Evolutionary conservation across 2,329 filamentous ascomycete species (phyloP).

Genomic region (Aspergillus ustus): DNA sequence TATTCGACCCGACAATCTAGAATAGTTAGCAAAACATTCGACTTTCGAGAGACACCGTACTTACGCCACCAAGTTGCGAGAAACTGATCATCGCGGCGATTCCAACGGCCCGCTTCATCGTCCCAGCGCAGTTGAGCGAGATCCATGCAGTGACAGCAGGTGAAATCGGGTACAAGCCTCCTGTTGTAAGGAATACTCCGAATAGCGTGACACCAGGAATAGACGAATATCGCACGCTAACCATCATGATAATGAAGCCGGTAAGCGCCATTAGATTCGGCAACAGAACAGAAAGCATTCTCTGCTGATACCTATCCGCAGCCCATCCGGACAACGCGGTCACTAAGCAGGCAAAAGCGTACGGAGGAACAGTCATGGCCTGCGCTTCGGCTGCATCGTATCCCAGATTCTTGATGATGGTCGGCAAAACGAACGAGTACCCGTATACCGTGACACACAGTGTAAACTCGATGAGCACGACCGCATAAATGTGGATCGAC

Average conservation of each 20-base stretch:
- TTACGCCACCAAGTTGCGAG: slow-evolving; percentile 8
- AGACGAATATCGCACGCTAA: slow-evolving; percentile 42
- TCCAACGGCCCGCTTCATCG: slow-evolving; percentile 49
- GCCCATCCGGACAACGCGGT: slow-evolving; percentile 36
- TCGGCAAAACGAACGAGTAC: slow-evolving; percentile 33
- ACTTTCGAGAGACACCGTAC: neutral
- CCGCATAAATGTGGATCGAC: slow-evolving; percentile 45
- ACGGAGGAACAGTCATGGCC: slow-evolving; percentile 36
- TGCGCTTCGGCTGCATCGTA: slow-evolving; percentile 43
- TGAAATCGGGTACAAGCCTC: slow-evolving; percentile 51
- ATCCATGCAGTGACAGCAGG: slow-evolving; percentile 49
- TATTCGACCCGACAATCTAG: slow-evolving; percentile 9
- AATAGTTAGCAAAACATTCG: neutral
- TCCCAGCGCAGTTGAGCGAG: neutral
- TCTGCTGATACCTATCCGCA: slow-evolving; percentile 45
- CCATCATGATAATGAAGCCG: slow-evolving; percentile 44
- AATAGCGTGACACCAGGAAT: slow-evolving; percentile 46
- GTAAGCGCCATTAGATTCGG: slow-evolving; percentile 44
- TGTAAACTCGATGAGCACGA: slow-evolving; percentile 61
- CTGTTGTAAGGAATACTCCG: slow-evolving; percentile 49
- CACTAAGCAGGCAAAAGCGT: slow-evolving; percentile 36
- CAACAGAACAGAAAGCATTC: slow-evolving; percentile 46
- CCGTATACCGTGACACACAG: slow-evolving; percentile 2
- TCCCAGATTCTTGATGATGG: slow-evolving; percentile 49
- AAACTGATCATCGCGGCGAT: slow-evolving; percentile 45